Percentiles rank a stretch among this genome's conserved stretches.
phyloP scores from a whole-genome alignment of 176 grass and related monocot genomes.

The Canna indica region DNA sequence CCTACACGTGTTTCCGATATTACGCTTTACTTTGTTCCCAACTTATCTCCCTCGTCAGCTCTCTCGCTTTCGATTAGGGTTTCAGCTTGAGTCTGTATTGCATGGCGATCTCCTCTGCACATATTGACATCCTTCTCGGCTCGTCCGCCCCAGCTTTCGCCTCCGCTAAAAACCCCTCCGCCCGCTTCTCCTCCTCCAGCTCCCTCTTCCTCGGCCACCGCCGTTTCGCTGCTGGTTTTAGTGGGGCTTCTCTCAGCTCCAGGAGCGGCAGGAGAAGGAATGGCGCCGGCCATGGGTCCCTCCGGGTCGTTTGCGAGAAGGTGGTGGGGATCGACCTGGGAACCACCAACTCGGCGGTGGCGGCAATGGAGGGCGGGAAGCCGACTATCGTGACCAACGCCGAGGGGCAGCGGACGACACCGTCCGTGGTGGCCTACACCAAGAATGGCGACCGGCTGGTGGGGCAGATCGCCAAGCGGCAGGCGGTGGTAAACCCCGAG shows the following conservation, averaged over 20 bases:
- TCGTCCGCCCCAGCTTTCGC: constrained; percentile 21
- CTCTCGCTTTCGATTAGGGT: neutral
- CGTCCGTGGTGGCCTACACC: constrained; percentile 70
- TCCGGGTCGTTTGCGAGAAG: constrained; percentile 54
- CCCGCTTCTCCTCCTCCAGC: constrained; percentile 15
- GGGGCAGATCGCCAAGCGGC: constrained; percentile 75
- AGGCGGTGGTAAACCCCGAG: constrained; percentile 76
- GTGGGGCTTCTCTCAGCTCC: constrained; percentile 11
- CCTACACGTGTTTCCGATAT: too few relatives aligned
- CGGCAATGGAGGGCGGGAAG: constrained; percentile 73
- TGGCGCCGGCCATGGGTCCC: constrained; percentile 34
- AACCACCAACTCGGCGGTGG: constrained; percentile 72
- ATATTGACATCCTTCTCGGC: neutral
- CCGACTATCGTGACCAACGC: constrained; percentile 78
- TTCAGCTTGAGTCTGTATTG: neutral
- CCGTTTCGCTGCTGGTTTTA: constrained; percentile 4
- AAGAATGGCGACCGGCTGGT: constrained; percentile 64
- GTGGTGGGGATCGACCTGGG: constrained; percentile 74
- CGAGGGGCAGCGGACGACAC: constrained; percentile 71
- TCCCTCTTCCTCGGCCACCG: constrained; percentile 22
- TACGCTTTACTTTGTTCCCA: too few relatives aligned
- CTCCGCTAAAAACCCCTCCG: constrained; percentile 28
- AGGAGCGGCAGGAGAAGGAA: constrained; percentile 27
- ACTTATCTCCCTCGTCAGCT: too few relatives aligned
- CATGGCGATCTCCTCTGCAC: neutral